phyloP scores from a whole-genome alignment of 257 asterid genomes.

The Orobanche coerulescens region DNA sequence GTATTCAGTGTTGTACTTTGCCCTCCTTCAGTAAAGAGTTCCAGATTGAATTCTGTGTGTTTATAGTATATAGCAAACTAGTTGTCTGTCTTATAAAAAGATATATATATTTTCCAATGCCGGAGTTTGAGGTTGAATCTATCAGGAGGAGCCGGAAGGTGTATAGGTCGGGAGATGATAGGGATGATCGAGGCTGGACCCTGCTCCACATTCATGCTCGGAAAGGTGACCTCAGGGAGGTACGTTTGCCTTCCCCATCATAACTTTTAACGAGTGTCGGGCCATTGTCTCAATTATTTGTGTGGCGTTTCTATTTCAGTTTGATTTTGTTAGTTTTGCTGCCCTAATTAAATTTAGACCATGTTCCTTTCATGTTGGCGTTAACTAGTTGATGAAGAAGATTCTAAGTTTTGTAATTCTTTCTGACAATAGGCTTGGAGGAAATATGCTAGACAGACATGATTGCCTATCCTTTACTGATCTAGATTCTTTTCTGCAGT shows the following conservation, averaged over 20 bases:
- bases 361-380: neutral
- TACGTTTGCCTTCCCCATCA: conserved; percentile 9
- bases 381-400: neutral
- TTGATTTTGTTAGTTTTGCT: neutral
- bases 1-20: neutral
- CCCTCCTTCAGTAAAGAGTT: neutral
- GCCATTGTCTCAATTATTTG: neutral
- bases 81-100: conserved; percentile 11
- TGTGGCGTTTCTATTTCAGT: neutral
- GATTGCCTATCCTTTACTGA: neutral
- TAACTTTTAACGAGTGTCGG: neutral
- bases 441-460: neutral
- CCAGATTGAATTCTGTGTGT: conserved; percentile 13
- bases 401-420: neutral
- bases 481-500: neutral
- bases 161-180: conserved; percentile 41
- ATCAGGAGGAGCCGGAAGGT: conserved; percentile 37
- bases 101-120: conserved; percentile 29
- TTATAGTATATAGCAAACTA: neutral
- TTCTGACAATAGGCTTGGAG: neutral
- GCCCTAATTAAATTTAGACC: neutral
- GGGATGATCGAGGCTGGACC: conserved; percentile 96
- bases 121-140: conserved; percentile 41
- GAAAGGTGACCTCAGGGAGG: conserved; percentile 89
- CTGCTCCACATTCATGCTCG: conserved; percentile 64